A percentile compares a stretch with the other conserved stretches of the same genome.
Evolutionary conservation across 257 asterid genomes (phyloP).

Genomic region (Solanum habrochaites): DNA sequence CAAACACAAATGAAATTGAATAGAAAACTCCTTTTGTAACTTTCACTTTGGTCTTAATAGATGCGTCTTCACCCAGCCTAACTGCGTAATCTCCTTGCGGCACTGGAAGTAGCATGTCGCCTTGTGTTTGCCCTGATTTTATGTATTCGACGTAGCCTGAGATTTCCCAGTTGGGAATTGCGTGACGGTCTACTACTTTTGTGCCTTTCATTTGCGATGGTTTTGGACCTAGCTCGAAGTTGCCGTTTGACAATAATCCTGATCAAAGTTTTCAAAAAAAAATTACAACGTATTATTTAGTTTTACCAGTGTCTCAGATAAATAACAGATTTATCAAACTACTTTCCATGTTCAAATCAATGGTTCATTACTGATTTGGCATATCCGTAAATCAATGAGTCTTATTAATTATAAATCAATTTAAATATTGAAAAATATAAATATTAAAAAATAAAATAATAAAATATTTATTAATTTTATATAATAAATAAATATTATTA

Average conservation of each 20-base stretch:
- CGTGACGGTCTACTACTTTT: background rate
- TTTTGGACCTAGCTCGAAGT: constrained; percentile 9
- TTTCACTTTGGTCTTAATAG: background rate
- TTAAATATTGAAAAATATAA: too few species aligned
- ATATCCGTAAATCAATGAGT: too few species aligned
- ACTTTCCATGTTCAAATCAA: too few species aligned
- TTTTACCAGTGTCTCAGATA: background rate
- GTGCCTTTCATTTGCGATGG: background rate
- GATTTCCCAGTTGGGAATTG: constrained; percentile 10
- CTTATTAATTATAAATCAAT: too few species aligned
- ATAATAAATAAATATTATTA: accelerated
- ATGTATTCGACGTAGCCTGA: constrained; percentile 7
- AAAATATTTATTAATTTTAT: too few species aligned
- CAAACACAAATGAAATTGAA: background rate
- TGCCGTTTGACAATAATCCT: constrained; percentile 10
- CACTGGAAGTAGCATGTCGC: constrained; percentile 10
- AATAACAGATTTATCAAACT: too few species aligned
- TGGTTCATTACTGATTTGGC: too few species aligned
- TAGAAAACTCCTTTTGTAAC: background rate
- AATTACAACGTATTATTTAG: background rate
- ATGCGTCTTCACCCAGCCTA: constrained; percentile 8
- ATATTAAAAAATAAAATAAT: accelerated
- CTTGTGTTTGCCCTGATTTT: constrained; percentile 8
- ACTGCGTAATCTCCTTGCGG: constrained; percentile 12
- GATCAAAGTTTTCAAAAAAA: background rate